Evolutionary conservation across 2,329 filamentous ascomycete genomes (phyloP), one percentile per base, ranked within the genome.

Genomic region (Ilyonectria destructans): DNA sequence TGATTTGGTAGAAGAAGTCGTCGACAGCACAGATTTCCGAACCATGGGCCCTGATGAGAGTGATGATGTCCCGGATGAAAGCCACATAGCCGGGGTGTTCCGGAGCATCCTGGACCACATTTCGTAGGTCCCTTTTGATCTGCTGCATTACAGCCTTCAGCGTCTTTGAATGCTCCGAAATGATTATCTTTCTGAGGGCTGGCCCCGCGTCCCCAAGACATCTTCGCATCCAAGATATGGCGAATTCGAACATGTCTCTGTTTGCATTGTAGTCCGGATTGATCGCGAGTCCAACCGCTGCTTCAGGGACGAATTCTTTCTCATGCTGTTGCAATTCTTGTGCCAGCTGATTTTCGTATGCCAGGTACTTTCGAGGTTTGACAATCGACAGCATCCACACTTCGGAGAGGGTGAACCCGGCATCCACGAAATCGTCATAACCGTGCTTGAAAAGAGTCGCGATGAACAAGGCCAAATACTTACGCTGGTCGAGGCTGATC

Each of bases 1-100:
- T 88, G 71, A 88, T 86, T 66, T 88, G 85, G 66, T 86, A 88
- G 77, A 87, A 90, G 75, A 87, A 90, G 2, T 80, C 76, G 71
- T 90, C 87, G 4, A 90, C 80, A 1, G 81, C 77, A 75, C 87
- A 88, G 43, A 90, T 83, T 54, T 88, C 87, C 26, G 84, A 79
- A 5, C 84, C 86, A 71, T 90, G 84, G 1, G 86, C 85, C 74
- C 85, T 85, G 72, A 90, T 86, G 29, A 89, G 78, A 3, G 82
- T 83, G 63, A 90, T 84, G 51, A 89, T 83, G 19, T 81, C 79
- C 40, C 85, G 85, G 13, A 88, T 82, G 71, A 90, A 90, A 1
- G 77, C 75, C 55, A 90, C 83, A 71, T 87, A 88, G 37, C 75
- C 67, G 2, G 77, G 71, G 65, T 90, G 88, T 48, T 84, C 82